phyloP scores from a whole-genome alignment of 129 eudicot genomes.

The Chrysanthemum makinoi region DNA sequence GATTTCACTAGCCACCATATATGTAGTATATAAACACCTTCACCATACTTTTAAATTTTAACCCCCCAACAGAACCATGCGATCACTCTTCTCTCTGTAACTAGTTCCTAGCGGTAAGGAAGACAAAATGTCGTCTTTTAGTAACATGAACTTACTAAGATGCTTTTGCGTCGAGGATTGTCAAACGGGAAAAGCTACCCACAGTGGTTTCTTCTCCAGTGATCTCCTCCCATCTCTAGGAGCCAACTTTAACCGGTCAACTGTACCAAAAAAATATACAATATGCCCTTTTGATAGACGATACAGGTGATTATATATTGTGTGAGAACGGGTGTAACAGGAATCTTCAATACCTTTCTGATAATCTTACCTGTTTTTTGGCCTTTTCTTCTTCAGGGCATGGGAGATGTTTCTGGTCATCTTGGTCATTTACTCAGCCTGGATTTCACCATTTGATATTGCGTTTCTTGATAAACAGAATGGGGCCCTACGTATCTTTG shows the following conservation, averaged over 20 bases:
- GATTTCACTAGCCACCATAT: conserved; percentile 28
- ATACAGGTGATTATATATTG: conserved; percentile 59
- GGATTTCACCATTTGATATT: conserved; percentile 88
- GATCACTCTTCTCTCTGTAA: conserved; percentile 23
- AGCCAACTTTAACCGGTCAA: conserved; percentile 52
- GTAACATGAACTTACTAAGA: conserved; percentile 37
- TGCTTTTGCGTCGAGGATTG: conserved; percentile 59
- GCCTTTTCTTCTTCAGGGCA: conserved; percentile 51
- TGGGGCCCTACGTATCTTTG: conserved; percentile 58
- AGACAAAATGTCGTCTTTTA: conserved; percentile 40
- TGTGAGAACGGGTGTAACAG: not conserved
- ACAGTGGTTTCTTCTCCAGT: conserved; percentile 63
- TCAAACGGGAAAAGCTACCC: conserved; percentile 36
- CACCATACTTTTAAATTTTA: conserved; percentile 21
- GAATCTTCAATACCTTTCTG: not conserved
- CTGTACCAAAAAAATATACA: conserved; percentile 36
- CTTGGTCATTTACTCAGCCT: conserved; percentile 83
- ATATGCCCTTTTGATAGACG: conserved; percentile 72
- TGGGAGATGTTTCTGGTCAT: conserved; percentile 89
- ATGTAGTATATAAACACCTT: conserved; percentile 42
- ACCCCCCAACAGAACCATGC: conserved; percentile 24
- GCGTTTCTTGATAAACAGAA: conserved; percentile 60
- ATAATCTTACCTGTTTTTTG: not conserved
- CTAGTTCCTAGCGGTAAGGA: conserved; percentile 4
- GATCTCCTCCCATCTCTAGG: conserved; percentile 95